Conservation (phyloP, 768 basidiomycete species). For the Udeniomyces megalosporus region DNA sequence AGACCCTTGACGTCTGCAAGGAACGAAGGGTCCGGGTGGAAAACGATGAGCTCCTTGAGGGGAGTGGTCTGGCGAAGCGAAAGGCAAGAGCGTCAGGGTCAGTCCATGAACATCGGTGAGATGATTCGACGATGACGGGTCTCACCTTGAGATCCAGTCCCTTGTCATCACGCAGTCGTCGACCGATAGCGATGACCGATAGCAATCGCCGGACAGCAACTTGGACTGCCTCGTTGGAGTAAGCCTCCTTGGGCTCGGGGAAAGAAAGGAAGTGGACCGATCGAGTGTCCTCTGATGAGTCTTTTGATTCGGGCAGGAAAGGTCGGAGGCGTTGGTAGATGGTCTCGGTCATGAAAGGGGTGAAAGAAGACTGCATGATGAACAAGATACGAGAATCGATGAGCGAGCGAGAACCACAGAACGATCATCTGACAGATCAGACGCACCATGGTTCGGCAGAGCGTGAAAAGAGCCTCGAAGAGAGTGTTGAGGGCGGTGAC, state of each 20-base stretch:
- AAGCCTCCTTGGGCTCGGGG: constrained; percentile 83
- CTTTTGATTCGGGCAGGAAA: constrained; percentile 65
- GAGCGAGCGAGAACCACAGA: not conserved
- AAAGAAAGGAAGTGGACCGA: constrained; percentile 91
- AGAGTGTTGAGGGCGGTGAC: constrained; percentile 78
- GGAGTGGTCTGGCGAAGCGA: constrained; percentile 46
- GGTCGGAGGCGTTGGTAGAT: constrained; percentile 75
- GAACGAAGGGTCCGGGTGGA: constrained; percentile 74
- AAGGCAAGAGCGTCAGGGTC: not conserved
- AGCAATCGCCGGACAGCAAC: constrained; percentile 90
- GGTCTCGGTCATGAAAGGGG: constrained; percentile 93
- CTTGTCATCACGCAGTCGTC: constrained; percentile 72
- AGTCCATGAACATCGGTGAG: not conserved
- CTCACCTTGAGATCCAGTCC: constrained; percentile 72
- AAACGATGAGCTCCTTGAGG: constrained; percentile 76
- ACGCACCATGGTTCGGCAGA: constrained; percentile 83
- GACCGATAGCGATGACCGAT: constrained; percentile 76
- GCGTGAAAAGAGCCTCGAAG: constrained; percentile 84
- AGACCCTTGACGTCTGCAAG: constrained; percentile 70
- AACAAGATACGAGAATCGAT: not conserved
- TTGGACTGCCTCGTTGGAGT: constrained; percentile 85
- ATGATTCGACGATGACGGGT: not conserved
- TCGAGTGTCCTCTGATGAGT: constrained; percentile 53
- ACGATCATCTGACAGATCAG: not conserved
- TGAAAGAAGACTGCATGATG: constrained; percentile 68